These are phyloP conservation scores for Massarina eburnea DNA, from an alignment of 2,329 filamentous ascomycete species.

Conservation along the genomic window DNA sequence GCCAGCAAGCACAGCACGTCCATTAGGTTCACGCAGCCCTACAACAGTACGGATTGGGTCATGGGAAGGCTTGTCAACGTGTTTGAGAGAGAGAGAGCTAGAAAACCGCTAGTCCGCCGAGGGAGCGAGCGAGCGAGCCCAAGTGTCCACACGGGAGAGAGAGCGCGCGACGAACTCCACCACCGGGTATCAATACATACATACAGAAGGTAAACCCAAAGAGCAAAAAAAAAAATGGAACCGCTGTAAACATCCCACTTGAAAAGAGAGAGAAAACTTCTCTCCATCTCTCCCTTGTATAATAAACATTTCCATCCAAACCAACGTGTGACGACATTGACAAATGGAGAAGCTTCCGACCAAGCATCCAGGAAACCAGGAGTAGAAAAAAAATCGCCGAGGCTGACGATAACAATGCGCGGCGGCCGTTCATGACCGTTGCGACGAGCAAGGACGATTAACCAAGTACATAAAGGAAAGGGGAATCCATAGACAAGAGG, in stretches of 20 bases:
- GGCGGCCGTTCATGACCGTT: neutral
- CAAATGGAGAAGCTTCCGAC: neutral
- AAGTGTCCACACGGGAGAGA: neutral
- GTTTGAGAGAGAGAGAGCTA: no score
- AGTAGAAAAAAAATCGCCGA: neutral
- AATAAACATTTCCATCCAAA: conserved; percentile 4
- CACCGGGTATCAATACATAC: conserved; percentile 37
- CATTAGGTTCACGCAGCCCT: neutral
- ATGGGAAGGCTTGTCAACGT: neutral
- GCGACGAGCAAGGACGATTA: conserved; percentile 2
- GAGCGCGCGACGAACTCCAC: conserved; percentile 14
- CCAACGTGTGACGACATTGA: neutral
- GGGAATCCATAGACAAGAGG: neutral
- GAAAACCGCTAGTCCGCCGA: no score
- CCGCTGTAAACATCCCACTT: neutral
- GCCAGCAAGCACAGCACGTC: neutral
- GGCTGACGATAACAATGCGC: neutral
- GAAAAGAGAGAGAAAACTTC: neutral
- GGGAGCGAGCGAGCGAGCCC: no score
- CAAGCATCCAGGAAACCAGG: no score
- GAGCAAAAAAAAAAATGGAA: neutral
- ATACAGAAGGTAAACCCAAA: neutral
- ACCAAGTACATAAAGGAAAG: conserved; percentile 4
- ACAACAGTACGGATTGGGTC: neutral
- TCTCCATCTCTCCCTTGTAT: conserved; percentile 3